Evolutionary conservation across 352 stramenopile genomes (phyloP).

Genomic region (Elongisporangium prolatum): DNA sequence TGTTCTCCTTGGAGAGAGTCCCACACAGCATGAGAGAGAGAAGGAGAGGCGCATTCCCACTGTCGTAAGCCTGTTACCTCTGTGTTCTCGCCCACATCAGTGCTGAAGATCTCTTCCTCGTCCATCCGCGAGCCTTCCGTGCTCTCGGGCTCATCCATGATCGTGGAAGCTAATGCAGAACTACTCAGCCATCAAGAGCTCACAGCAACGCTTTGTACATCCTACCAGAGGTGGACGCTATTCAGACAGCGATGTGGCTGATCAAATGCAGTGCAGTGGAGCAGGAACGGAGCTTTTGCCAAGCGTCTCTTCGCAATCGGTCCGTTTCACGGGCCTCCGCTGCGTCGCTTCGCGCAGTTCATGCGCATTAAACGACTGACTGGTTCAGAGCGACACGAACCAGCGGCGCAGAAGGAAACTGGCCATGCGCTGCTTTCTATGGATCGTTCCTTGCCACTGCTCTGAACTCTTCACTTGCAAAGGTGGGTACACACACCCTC

Average conservation of each 20-base stretch:
- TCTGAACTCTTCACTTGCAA: not conserved
- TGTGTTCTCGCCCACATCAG: slow-evolving; percentile 60
- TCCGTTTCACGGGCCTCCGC: not conserved
- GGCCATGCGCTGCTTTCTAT: not conserved
- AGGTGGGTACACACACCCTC: not conserved
- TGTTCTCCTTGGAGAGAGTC: slow-evolving; percentile 28
- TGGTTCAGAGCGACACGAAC: too few species aligned
- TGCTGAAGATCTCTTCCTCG: slow-evolving; percentile 64
- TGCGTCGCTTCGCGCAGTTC: not conserved
- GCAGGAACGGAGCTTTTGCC: too few species aligned
- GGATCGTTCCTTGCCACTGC: not conserved
- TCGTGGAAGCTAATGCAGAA: not conserved
- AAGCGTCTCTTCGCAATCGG: not conserved
- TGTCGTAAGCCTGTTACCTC: slow-evolving; percentile 18
- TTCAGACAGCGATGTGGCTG: not conserved
- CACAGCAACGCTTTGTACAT: not conserved
- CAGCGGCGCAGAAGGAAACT: not conserved
- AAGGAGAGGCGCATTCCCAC: not conserved
- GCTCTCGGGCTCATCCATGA: slow-evolving; percentile 46
- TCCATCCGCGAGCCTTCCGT: slow-evolving; percentile 23
- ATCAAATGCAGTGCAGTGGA: slow-evolving; percentile 1
- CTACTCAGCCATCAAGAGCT: not conserved
- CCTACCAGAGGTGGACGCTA: not conserved
- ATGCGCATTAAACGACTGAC: not conserved
- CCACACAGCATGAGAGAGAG: not conserved